Percentiles rank a stretch among this genome's conserved stretches.
Evolutionary conservation across 208 protist species (phyloP).

Genomic region (Trypanosoma cruzi): DNA sequence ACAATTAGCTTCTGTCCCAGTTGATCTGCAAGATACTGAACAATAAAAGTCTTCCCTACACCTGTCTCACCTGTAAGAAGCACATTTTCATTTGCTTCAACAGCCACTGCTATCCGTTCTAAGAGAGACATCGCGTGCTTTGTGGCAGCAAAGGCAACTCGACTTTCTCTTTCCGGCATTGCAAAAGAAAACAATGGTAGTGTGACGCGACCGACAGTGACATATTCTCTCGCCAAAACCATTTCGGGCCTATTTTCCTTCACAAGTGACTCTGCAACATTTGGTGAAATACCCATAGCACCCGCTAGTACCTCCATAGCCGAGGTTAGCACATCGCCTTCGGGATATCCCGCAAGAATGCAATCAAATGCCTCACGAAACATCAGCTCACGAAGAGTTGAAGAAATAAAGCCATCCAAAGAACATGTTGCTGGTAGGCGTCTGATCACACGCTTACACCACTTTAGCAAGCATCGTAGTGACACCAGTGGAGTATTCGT

Average conservation of each 20-base stretch:
- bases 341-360: conserved; percentile 72
- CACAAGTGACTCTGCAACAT: conserved; percentile 68
- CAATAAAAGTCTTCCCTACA: conserved; percentile 95
- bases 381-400: conserved; percentile 87
- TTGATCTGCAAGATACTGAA: conserved; percentile 91
- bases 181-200: conserved; percentile 46
- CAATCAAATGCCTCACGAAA: conserved; percentile 95
- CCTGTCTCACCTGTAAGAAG: conserved; percentile 99
- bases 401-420: conserved; percentile 64
- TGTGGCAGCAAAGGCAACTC: conserved; percentile 95
- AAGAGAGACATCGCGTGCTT: conserved; percentile 93
- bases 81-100: conserved; percentile 95
- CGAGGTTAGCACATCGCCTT: conserved; percentile 43
- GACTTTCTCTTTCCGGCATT: conserved; percentile 44
- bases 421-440: conserved; percentile 29
- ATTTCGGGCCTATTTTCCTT: conserved; percentile 71
- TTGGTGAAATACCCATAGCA: conserved; percentile 58
- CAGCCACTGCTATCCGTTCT: conserved; percentile 93
- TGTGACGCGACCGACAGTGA: conserved; percentile 66
- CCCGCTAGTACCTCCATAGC: conserved; percentile 47
- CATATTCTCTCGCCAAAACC: conserved; percentile 38
- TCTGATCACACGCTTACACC: conserved; percentile 85
- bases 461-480: conserved; percentile 93
- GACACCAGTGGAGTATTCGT: conserved; percentile 42
- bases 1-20: conserved; percentile 94